Base-by-base conservation (phyloP, 169 alveolate species). In the Plasmodium coatneyi region DNA sequence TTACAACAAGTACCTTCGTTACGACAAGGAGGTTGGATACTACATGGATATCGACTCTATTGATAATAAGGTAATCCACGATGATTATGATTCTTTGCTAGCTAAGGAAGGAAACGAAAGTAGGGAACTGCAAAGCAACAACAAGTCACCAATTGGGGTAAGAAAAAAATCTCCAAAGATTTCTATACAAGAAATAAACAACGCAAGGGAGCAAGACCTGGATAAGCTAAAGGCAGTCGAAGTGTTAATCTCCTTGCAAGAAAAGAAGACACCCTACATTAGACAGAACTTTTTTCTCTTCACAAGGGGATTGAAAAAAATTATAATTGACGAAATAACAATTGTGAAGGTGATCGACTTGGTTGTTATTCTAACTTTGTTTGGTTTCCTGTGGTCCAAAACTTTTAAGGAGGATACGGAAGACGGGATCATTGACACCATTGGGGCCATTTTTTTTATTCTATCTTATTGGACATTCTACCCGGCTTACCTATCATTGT, bases 371-470 rank as follows among this genome's bases (percentile, higher is more conserved):
- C 49, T 84, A 78, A 81, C 95, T 12, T 7, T 92, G 46, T 80
- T 78, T 78, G 95, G 92, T 9, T 60, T 92, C 0, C 22, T 92
- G 6, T 92, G 95, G 95, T 82, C 22, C 32, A 74, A 92, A 66
- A 71, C 92, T 1, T 80, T 92, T 78, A 70, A 74, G 36, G 72
- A 74, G 22, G 89, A 90, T 39, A 78, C 91, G 14, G 92, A 82
- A 43, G 87, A 78, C 6, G 60, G 83, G 12, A 78, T 92, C 46
- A 60, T 82, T 78, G 95, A 92, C 25, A 54, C 92, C 3, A 74
- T 92, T 25, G 95, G 95, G 7, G 91, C 91, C 2, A 83, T 92
- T 9, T 92, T 92, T 66, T 92, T 92, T 84, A 92, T 92, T 5
- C 71, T 78, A 19, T 80, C 81, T 43, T 94, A 71, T 78, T 94